A percentile compares a stretch with the other conserved stretches of the same genome.
Evolutionary conservation across 495 filamentous ascomycete genomes (phyloP).

Genomic region (Xanthoparmelia taractica): DNA sequence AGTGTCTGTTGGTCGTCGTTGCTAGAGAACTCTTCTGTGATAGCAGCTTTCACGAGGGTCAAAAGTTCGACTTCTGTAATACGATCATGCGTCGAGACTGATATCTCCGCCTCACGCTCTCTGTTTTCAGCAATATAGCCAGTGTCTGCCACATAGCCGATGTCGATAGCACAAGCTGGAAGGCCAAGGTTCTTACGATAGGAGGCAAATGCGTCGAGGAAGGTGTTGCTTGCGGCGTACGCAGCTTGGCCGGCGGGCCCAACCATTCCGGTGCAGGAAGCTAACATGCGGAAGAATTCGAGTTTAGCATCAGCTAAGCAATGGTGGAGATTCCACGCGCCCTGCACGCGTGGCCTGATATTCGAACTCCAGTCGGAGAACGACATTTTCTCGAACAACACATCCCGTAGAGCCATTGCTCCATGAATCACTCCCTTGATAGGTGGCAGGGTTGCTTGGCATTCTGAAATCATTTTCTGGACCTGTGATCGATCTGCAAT

Average conservation of each 20-base stretch:
- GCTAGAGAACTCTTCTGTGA: neutral
- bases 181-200: conserved; percentile 31
- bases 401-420: conserved; percentile 36
- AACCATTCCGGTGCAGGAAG: conserved; percentile 16
- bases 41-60: conserved; percentile 4
- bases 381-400: conserved; percentile 48
- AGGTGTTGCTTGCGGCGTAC: conserved; percentile 39
- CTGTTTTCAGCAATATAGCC: conserved; percentile 34
- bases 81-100: conserved; percentile 7
- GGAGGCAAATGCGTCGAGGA: conserved; percentile 35
- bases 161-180: conserved; percentile 34
- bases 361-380: conserved; percentile 41
- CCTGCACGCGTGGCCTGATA: conserved; percentile 48
- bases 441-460: conserved; percentile 34
- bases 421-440: conserved; percentile 48
- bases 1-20: neutral
- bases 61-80: conserved; percentile 14
- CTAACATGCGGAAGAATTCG: conserved; percentile 27
- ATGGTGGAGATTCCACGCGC: conserved; percentile 37
- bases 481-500: conserved; percentile 26
- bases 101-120: neutral
- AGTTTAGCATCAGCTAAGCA: conserved; percentile 32
- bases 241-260: conserved; percentile 35
- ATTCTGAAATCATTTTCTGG: conserved; percentile 17
- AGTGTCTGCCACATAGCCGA: conserved; percentile 35